Evolutionary conservation across 140 eudicot genomes (phyloP), one percentile per base, ranked within the genome.

Genomic region (Senecio squalidus): DNA sequence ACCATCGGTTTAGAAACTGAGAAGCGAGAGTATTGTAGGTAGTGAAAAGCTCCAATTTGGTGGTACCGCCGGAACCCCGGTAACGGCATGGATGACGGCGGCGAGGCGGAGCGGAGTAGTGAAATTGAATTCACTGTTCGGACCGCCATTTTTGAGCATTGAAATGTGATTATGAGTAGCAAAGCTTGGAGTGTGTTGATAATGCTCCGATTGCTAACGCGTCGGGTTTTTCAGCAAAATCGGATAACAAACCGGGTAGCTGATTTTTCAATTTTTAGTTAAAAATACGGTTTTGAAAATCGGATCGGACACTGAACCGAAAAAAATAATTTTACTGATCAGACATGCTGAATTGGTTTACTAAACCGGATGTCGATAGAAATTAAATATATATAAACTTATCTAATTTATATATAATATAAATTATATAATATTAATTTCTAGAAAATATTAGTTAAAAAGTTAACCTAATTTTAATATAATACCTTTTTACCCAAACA

Each of bases 81-180:
- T 59, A 76, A 22, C 2, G 80, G 84, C 46, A 81, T 60, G 9
- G 85, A 47, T 9, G 79, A 66, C 15, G 84, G 87, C 25, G 81
- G 77, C 5, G 80, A 13, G 30, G 30, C 49, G 71, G 81, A 82
- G 52, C 89, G 86, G 74, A 89, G 18, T 43, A 82, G 55, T 41
- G 77, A 71, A 56, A 71, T 57, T 64, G 79, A 64, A 69, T 80
- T 80, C 34, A 75, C 70, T 14, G 91, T 74, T 44, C 97, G 92
- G 69, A 74, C 93, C 73, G 80, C 93, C 97, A 82, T 85, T 40
- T 25, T 53, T 58, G 53, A 62, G 69, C 67, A 49, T 24, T 34
- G 11, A 11, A 36, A 29, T 39, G 58, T 24, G 41, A 26, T 67
- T 49, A 63, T 58, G 27, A 14, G 26, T 25, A 21, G 54, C 34